These are phyloP conservation scores for Pelargonium myrrhifolium DNA, from an alignment of 441 rosid genomes.

Conservation along the genomic window DNA sequence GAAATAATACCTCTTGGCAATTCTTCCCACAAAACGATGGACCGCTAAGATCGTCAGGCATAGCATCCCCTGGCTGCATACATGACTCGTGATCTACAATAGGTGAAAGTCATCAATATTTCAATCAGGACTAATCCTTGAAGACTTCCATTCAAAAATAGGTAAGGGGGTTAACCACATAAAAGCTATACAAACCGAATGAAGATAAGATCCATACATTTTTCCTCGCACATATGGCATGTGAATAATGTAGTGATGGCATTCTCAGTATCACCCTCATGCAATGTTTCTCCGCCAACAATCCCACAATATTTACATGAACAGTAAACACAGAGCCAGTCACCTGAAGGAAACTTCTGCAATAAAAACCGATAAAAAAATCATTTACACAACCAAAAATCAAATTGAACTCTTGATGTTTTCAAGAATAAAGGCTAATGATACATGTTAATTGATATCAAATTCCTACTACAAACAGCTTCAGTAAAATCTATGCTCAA, in stretches of 20 bases:
- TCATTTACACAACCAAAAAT: background rate
- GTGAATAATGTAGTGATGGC: conserved; percentile 26
- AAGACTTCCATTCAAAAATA: background rate
- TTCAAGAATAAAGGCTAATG: background rate
- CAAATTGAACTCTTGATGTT: background rate
- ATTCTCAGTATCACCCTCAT: conserved; percentile 23
- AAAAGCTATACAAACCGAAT: background rate
- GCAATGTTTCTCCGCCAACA: conserved; percentile 29
- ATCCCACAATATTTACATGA: conserved; percentile 77
- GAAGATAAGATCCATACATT: conserved; percentile 46
- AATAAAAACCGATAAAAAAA: conserved; percentile 7
- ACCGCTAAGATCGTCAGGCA: conserved; percentile 24
- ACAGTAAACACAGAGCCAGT: conserved; percentile 87
- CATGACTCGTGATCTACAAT: conserved; percentile 74
- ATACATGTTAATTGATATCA: background rate
- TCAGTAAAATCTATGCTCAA: background rate
- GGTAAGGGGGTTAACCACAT: background rate
- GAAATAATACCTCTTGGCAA: conserved; percentile 62
- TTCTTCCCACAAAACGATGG: conserved; percentile 62
- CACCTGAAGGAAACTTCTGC: conserved; percentile 83
- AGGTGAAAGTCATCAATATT: conserved; percentile 10
- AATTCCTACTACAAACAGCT: background rate
- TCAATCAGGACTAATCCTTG: background rate
- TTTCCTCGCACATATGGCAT: conserved; percentile 72
- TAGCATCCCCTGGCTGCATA: conserved; percentile 29